phyloP scores from a whole-genome alignment of 495 filamentous ascomycete species.

The Penicillium lagena region DNA sequence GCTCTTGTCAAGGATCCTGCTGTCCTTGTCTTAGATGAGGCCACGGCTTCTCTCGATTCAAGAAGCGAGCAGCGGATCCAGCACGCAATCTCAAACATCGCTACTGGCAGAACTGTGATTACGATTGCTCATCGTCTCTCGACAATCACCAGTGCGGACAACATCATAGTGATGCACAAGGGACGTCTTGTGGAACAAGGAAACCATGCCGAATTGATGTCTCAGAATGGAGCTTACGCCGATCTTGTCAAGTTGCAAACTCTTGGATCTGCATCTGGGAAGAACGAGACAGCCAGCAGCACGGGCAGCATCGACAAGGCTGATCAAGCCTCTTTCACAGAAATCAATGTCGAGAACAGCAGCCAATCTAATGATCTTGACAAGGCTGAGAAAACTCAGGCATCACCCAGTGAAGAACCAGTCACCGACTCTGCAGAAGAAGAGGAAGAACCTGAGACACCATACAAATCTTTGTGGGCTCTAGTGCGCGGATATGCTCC shows the following conservation, averaged over 20 bases:
- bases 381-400: conserved; percentile 10
- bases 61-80: conserved; percentile 48
- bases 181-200: conserved; percentile 53
- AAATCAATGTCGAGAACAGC: conserved; percentile 15
- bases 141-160: conserved; percentile 54
- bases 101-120: conserved; percentile 39
- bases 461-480: conserved; percentile 24
- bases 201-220: conserved; percentile 35
- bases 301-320: conserved; percentile 18
- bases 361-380: conserved; percentile 8
- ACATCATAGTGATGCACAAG: conserved; percentile 55
- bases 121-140: conserved; percentile 44
- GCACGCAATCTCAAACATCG: conserved; percentile 39
- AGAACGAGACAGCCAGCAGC: conserved; percentile 12
- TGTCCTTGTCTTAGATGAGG: conserved; percentile 82
- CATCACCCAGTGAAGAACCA: conserved; percentile 10
- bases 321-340: conserved; percentile 17
- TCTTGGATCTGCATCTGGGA: conserved; percentile 18
- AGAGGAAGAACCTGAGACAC: conserved; percentile 24
- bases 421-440: conserved; percentile 10
- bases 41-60: conserved; percentile 56
- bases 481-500: conserved; percentile 26
- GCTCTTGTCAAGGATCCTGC: conserved; percentile 70
- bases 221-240: conserved; percentile 37
- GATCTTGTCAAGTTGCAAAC: conserved; percentile 37